Percentiles rank a stretch among this genome's conserved stretches.
Conservation (phyloP, 1,139 yeast species). For the Scheffersomyces titani region DNA sequence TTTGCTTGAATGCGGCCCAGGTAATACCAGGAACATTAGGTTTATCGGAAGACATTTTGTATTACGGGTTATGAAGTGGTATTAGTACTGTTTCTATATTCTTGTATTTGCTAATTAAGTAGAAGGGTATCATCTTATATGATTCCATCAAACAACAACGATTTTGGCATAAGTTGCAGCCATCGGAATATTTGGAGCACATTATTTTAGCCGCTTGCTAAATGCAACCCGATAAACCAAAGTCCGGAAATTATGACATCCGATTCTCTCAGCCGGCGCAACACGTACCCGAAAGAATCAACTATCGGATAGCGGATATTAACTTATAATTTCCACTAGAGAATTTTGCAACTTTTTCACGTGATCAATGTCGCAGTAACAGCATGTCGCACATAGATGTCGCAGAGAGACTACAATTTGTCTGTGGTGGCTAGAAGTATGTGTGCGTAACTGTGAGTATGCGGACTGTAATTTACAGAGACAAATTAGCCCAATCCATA, state of each 20-base stretch:
- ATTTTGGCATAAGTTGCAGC: background rate
- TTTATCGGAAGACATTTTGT: background rate
- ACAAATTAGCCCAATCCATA: background rate
- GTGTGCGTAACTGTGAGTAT: background rate
- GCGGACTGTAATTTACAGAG: background rate
- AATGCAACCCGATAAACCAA: background rate
- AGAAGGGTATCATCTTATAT: background rate
- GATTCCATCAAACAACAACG: background rate
- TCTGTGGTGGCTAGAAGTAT: too few species aligned
- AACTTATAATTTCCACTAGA: background rate
- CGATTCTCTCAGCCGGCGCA: background rate
- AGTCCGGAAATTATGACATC: background rate
- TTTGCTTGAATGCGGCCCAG: background rate
- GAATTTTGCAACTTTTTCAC: too few species aligned
- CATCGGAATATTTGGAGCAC: background rate
- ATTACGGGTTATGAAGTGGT: background rate
- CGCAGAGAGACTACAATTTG: background rate
- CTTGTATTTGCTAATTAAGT: too few species aligned
- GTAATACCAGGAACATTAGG: background rate
- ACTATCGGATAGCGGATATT: background rate
- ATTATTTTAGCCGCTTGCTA: background rate
- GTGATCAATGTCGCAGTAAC: too few species aligned
- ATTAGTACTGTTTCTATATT: background rate
- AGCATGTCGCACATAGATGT: background rate
- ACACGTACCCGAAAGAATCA: background rate